Evolutionary conservation across 2,329 filamentous ascomycete species (phyloP).

Genomic region (Scortechinia acanthostroma): DNA sequence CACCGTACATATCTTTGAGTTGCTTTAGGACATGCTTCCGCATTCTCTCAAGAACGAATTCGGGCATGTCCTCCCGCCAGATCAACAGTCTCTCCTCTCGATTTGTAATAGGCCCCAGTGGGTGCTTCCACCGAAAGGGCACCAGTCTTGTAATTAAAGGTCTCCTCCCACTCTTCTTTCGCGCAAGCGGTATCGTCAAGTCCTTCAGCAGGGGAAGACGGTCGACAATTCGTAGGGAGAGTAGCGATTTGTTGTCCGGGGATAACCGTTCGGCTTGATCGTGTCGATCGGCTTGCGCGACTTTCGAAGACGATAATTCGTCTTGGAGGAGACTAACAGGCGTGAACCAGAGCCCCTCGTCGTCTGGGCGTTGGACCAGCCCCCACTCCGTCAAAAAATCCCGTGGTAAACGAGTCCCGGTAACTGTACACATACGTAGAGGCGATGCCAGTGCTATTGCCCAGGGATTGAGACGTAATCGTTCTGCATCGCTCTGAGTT

Average conservation of each 20-base stretch:
- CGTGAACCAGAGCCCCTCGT: slow-evolving; percentile 18
- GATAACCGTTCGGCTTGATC: not conserved
- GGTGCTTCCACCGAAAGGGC: slow-evolving; percentile 23
- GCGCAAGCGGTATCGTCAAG: slow-evolving; percentile 8
- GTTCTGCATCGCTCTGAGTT: slow-evolving; percentile 5
- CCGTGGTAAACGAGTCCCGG: slow-evolving; percentile 19
- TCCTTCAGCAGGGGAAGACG: slow-evolving; percentile 13
- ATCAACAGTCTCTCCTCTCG: slow-evolving; percentile 18
- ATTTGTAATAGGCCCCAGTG: slow-evolving; percentile 14
- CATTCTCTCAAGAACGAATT: slow-evolving; percentile 25
- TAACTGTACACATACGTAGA: slow-evolving; percentile 19
- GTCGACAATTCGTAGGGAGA: slow-evolving; percentile 15
- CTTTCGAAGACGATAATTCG: slow-evolving; percentile 5
- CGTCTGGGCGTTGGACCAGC: slow-evolving; percentile 17
- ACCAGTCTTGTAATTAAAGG: slow-evolving; percentile 12
- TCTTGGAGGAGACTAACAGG: slow-evolving; percentile 19
- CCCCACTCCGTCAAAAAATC: slow-evolving; percentile 22
- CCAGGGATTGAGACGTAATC: slow-evolving; percentile 21
- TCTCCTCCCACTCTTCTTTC: slow-evolving; percentile 6
- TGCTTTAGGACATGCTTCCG: slow-evolving; percentile 20
- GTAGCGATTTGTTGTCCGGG: slow-evolving; percentile 5
- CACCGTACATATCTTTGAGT: slow-evolving; percentile 14
- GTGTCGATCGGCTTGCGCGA: not conserved
- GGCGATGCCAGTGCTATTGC: slow-evolving; percentile 25
- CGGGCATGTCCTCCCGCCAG: slow-evolving; percentile 37